Base-by-base conservation (phyloP, 305 asterid species). In the Salvia sclarea region DNA sequence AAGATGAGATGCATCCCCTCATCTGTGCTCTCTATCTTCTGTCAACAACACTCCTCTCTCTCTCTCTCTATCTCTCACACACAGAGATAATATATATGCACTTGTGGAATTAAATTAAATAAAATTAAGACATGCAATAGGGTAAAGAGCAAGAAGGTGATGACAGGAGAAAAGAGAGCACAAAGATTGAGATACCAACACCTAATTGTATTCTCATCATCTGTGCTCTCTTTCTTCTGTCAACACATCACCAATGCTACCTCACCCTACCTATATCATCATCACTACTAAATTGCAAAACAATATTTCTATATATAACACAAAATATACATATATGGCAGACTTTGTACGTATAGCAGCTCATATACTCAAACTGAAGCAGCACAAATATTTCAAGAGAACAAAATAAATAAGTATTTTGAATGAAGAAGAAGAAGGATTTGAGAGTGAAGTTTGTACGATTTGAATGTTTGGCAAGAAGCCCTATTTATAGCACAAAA, bases 141-240 rank as follows among this genome's bases (percentile, higher is more conserved):
- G 58, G 55, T 65, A n/a, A 44, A 44, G 76, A 60, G 44, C 33
- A 54, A 35, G 30, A 37, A 66, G 71, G 76, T 38, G 84, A 76
- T 76, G 81, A 72, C 76, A 79, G 83, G 69, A 79, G 83, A 14
- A 64, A 52, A 69, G 81, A 72, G 83, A 70, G 85, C 85, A 81
- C 85, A 78, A 66, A 78, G 81, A 72, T 30, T 78, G 79, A 78
- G 79, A 78, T 75, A 78, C n/a, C n/a, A n/a, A n/a, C 85, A 78
- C 0, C 9, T 20, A 10, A n/a, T 35, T 77, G 82, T 77, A 77
- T 77, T 49, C 77, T 68, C 83, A 60, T 73, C 86, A 79, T 82
- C 75, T 65, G 79, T 75, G 87, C 84, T 74, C 87, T 82, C 86
- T 82, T 72, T 82, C 84, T 82, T 82, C 87, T 82, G 87, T 82